Base-by-base conservation (phyloP, 1,139 yeast species). In the Diutina neorugosa region DNA sequence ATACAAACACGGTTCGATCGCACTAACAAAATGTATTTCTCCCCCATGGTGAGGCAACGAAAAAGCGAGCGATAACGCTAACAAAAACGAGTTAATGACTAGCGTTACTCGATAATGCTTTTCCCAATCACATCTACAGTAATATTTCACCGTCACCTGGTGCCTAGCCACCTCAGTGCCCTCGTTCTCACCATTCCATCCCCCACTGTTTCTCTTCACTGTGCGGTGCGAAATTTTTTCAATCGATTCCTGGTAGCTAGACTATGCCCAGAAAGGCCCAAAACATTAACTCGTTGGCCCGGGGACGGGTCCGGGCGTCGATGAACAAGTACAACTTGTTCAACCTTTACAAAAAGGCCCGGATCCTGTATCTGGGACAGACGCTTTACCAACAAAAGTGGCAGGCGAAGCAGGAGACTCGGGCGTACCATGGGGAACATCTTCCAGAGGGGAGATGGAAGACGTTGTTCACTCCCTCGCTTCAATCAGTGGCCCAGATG, bases 371-470 rank as follows among this genome's bases (percentile, higher is more conserved):
- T 63, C 61, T 74, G 55, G 77, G 81, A 9, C 80, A 78, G 63
- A 79, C 90, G 16, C 70, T 88, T 55, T 93, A 77, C 70, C 96
- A 90, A 69, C 96, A 91, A 68, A 89, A 90, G 70, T 93, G 96
- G 91, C 71, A 77, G 9, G 85, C 97, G 53, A 93, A 94, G 67
- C 85, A 84, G 63, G 97, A 90, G 65, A 84, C 98, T 4, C 80
- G 98, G 70, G 86, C 94, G 1, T 93, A 93, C 67, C 98, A 93
- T 66, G 98, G 98, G 60, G 98, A 93, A 63, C 91, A 86, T 65
- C 69, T 93, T 55, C 86, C 94, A 0, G 98, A 93, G 66, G 73
- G 81, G 27, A 81, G 93, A 64, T 88, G 91, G 82, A 82, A 85
- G 64, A 73, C 82, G 31, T 68, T 80, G 53, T 90, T 90, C 69